Evolutionary conservation across 192 early-diverging fungal genomes (phyloP).

Genomic region (Podila verticillata): DNA sequence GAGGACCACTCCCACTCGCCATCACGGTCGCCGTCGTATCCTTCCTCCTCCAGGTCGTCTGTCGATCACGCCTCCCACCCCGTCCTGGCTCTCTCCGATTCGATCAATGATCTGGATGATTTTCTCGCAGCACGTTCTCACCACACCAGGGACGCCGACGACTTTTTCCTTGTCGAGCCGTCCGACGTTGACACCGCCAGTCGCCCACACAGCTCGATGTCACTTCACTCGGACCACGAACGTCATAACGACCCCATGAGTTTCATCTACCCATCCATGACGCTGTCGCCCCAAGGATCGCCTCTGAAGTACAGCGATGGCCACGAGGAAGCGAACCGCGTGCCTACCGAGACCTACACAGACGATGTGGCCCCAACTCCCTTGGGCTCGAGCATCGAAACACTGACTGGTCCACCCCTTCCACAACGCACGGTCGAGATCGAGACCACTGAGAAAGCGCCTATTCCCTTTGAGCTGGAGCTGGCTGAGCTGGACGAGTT

Average conservation of each 20-base stretch:
- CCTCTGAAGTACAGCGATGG: not conserved
- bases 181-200: conserved; percentile 29
- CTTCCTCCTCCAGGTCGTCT: not conserved
- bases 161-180: conserved; percentile 24
- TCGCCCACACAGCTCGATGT: conserved; percentile 32
- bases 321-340: not conserved
- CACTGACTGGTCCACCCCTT: not conserved
- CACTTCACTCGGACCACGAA: conserved; percentile 19
- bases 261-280: conserved; percentile 44
- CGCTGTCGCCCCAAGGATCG: conserved; percentile 4
- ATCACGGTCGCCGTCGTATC: not conserved
- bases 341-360: not conserved
- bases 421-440: not conserved
- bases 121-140: not conserved
- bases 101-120: conserved; percentile 16
- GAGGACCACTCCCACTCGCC: conserved; percentile 12
- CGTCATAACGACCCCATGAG: conserved; percentile 17
- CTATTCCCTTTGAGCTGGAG: not conserved
- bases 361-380: not conserved
- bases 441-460: not conserved
- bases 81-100: conserved; percentile 7
- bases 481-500: not conserved
- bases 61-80: not conserved
- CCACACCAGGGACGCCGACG: conserved; percentile 8
- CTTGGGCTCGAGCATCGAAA: not conserved